phyloP scores from a whole-genome alignment of 495 filamentous ascomycete species.

The Penicillium nucicola region DNA sequence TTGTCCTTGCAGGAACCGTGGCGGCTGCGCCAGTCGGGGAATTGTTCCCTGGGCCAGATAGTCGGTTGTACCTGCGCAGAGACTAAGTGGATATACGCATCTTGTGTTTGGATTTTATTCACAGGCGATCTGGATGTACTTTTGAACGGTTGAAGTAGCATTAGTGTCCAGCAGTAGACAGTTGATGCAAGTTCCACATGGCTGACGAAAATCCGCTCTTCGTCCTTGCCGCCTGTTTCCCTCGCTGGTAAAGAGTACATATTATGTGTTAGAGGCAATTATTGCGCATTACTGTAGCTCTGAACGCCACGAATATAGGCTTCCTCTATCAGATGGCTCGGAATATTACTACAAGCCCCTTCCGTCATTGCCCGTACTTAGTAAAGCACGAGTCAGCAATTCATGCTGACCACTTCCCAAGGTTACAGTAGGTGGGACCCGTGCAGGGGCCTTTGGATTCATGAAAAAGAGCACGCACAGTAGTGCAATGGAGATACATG shows the following conservation, averaged over 20 bases:
- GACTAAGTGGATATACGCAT: neutral
- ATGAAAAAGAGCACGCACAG: constrained; percentile 4
- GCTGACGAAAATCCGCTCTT: constrained; percentile 2
- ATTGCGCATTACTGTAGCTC: constrained; percentile 2
- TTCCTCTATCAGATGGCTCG: neutral
- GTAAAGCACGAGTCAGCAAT: constrained; percentile 12
- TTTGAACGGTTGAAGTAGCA: neutral
- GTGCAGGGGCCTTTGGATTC: neutral
- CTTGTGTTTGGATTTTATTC: no score
- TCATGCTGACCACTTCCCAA: constrained; percentile 10
- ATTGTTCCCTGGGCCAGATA: neutral
- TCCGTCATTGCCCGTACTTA: constrained; percentile 3
- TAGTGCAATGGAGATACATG: constrained; percentile 1
- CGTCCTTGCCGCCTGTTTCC: constrained; percentile 16
- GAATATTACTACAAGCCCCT: neutral
- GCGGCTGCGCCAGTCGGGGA: constrained; percentile 18
- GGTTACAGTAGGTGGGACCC: neutral
- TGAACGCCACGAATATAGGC: neutral
- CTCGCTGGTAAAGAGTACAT: neutral
- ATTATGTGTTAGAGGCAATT: constrained; percentile 13
- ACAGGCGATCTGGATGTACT: neutral
- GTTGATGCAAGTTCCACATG: neutral
- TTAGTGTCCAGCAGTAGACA: neutral
- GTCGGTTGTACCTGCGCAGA: constrained; percentile 1
- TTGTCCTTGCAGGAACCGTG: constrained; percentile 25